phyloP scores from a whole-genome alignment of 176 grass and related monocot genomes.

The Eremochloa ophiuroides region DNA sequence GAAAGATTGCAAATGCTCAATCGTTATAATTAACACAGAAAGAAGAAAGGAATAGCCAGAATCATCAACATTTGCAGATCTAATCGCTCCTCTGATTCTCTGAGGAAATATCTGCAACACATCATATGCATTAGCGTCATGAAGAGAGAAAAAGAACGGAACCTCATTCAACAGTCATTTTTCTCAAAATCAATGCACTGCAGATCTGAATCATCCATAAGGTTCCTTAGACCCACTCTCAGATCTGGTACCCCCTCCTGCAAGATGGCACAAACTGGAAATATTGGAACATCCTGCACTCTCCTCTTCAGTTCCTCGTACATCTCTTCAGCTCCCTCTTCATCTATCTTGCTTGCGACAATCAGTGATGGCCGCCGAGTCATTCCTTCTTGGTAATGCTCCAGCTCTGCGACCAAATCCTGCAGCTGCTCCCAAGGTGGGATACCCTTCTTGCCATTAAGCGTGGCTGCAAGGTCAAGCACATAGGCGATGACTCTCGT shows the following conservation, averaged over 20 bases:
- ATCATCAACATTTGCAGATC: neutral
- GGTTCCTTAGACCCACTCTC: conserved; percentile 58
- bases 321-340: conserved; percentile 56
- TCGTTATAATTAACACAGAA: neutral
- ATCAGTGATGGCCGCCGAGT: conserved; percentile 64
- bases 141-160: neutral
- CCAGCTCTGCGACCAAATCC: conserved; percentile 65
- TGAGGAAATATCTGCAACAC: neutral
- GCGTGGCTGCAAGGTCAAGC: conserved; percentile 59
- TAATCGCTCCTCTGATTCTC: neutral
- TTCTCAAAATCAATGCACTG: conserved; percentile 46
- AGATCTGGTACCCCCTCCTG: conserved; percentile 67
- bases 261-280: conserved; percentile 79
- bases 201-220: conserved; percentile 58
- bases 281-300: conserved; percentile 62
- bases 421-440: conserved; percentile 75
- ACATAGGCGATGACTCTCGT: conserved; percentile 81
- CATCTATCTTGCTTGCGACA: conserved; percentile 85
- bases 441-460: conserved; percentile 58
- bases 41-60: neutral
- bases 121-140: neutral
- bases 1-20: neutral
- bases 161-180: conserved; percentile 37
- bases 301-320: conserved; percentile 59
- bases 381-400: conserved; percentile 75